Evolutionary conservation across 225 moss, liverwort and hornwort species (phyloP).

Genomic region (Takakia lepidozioides): DNA sequence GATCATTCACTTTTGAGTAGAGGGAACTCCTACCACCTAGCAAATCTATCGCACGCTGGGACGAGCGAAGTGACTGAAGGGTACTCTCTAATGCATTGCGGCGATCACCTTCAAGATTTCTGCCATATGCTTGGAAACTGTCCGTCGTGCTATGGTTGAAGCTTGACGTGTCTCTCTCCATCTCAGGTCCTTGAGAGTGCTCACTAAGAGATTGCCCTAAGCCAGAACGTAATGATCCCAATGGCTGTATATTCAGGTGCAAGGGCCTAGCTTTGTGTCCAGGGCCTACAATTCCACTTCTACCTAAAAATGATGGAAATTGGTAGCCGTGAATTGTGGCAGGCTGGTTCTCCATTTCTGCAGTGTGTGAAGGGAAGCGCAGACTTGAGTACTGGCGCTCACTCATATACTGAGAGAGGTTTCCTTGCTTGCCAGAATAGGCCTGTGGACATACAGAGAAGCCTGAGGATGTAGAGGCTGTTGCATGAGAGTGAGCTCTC

Average conservation of each 20-base stretch:
- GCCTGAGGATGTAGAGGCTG: conserved; percentile 47
- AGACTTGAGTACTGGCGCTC: conserved; percentile 76
- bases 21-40: no score
- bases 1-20: neutral
- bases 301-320: conserved; percentile 46
- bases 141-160: no score
- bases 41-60: no score
- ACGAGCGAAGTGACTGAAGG: no score
- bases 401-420: conserved; percentile 16
- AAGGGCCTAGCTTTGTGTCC: conserved; percentile 23
- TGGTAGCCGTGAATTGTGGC: conserved; percentile 83
- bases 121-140: conserved; percentile 14
- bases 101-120: no score
- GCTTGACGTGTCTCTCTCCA: conserved; percentile 28
- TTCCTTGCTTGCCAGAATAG: conserved; percentile 23
- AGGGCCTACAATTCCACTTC: conserved; percentile 28
- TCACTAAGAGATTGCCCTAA: conserved; percentile 28
- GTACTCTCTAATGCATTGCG: no score
- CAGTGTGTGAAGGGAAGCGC: conserved; percentile 45
- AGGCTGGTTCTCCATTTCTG: conserved; percentile 61
- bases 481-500: conserved; percentile 43
- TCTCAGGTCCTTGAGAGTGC: conserved; percentile 28
- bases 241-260: conserved; percentile 33
- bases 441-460: conserved; percentile 21
- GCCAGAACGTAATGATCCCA: conserved; percentile 25